A percentile compares a stretch with the other conserved stretches of the same genome.
Conservation (phyloP, 2,329 filamentous ascomycete species). For the Phyllosticta citribraziliensis region DNA sequence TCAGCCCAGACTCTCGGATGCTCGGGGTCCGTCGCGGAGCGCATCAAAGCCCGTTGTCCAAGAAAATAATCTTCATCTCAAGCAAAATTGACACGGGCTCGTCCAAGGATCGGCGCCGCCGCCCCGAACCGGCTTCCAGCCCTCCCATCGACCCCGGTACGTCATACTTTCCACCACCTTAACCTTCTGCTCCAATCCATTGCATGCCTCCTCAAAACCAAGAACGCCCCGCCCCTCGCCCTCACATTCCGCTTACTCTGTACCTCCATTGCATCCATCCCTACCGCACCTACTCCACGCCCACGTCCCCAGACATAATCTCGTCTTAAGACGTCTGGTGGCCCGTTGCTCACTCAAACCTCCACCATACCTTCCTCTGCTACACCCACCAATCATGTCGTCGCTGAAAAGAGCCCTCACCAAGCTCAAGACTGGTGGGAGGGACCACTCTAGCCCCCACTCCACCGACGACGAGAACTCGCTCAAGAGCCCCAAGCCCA, state of each 20-base stretch:
- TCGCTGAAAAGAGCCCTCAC: conserved; percentile 38
- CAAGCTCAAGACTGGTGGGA: conserved; percentile 30
- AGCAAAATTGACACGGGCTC: not conserved
- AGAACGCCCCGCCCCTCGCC: not conserved
- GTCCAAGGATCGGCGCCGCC: not conserved
- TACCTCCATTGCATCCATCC: not conserved
- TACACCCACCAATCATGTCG: conserved; percentile 15
- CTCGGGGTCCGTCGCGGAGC: not conserved
- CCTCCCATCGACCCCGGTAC: not conserved
- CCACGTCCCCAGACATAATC: conserved; percentile 3
- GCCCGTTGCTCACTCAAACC: not conserved
- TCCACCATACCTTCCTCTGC: not conserved
- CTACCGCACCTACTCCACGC: too few relatives aligned
- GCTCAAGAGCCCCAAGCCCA: conserved; percentile 22
- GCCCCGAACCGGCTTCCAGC: conserved; percentile 4
- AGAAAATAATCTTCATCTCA: not conserved
- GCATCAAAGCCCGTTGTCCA: not conserved
- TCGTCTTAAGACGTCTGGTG: conserved; percentile 12
- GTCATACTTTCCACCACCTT: not conserved
- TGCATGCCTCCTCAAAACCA: conserved; percentile 1
- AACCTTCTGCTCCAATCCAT: not conserved
- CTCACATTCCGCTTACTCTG: not conserved
- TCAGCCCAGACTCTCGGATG: not conserved
- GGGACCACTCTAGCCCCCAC: conserved; percentile 18
- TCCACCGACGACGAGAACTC: conserved; percentile 26